Percentiles rank a stretch among this genome's conserved stretches.
Evolutionary conservation across 2,329 filamentous ascomycete genomes (phyloP).

Genomic region (Leptographium procerum): DNA sequence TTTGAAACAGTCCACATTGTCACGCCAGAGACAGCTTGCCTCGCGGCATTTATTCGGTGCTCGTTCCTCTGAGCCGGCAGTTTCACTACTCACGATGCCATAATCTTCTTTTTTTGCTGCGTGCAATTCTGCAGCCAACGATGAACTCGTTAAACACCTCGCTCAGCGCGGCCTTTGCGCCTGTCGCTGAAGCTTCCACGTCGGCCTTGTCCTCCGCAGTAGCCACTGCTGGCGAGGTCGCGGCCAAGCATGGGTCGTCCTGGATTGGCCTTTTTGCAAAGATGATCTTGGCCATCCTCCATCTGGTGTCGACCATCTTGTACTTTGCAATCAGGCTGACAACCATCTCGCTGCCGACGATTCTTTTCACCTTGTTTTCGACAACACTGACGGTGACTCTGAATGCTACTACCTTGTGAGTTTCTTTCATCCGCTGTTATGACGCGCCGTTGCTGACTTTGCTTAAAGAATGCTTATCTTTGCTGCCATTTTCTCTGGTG

Average conservation of each 20-base stretch:
- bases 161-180: neutral
- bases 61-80: constrained; percentile 13
- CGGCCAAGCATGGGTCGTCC: constrained; percentile 29
- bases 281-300: constrained; percentile 42
- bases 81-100: constrained; percentile 6
- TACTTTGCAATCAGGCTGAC: constrained; percentile 78
- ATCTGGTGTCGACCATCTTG: constrained; percentile 43
- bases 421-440: neutral
- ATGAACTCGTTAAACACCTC: constrained; percentile 6
- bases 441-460: neutral
- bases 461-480: constrained; percentile 58
- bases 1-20: neutral
- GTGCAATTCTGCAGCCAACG: constrained; percentile 10
- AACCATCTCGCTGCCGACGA: constrained; percentile 79
- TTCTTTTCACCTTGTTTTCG: constrained; percentile 82
- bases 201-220: constrained; percentile 27
- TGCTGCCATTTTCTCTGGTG: constrained; percentile 64
- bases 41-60: neutral
- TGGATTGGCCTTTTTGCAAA: constrained; percentile 48
- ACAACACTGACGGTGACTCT: constrained; percentile 94
- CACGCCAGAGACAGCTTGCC: no score
- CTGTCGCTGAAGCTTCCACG: constrained; percentile 10
- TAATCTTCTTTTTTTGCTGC: constrained; percentile 3
- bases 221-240: constrained; percentile 24
- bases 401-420: constrained; percentile 92